These are phyloP conservation scores for Chamaecyparis obtusa DNA, from an alignment of 75 land plant species.

Conservation along the genomic window DNA sequence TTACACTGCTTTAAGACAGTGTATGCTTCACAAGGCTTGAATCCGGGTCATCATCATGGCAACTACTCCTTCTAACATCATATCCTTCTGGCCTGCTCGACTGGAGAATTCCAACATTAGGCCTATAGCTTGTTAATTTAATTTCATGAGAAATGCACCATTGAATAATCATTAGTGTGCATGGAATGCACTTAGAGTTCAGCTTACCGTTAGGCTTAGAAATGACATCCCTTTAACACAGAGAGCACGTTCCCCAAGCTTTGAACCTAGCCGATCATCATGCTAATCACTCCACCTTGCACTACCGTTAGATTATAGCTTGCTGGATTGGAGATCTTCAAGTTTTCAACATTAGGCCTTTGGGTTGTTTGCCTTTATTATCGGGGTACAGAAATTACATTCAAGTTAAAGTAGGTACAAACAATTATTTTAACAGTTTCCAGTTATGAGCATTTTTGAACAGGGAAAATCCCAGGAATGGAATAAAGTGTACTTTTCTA, in stretches of 20 bases:
- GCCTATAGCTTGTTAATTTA: background rate
- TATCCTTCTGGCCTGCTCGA: background rate
- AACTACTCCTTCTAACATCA: background rate
- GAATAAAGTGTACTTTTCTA: background rate
- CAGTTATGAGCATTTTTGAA: background rate
- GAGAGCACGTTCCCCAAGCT: background rate
- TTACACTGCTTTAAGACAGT: background rate
- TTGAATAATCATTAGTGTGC: too few species aligned
- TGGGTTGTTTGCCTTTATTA: background rate
- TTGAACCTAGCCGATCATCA: too few species aligned
- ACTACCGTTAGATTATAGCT: background rate
- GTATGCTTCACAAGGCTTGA: background rate
- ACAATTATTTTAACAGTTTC: background rate
- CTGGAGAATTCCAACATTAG: background rate
- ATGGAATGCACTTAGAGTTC: background rate
- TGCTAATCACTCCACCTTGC: background rate
- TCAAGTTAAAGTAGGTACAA: background rate
- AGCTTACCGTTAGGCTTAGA: background rate
- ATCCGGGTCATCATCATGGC: background rate
- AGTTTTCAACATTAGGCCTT: background rate
- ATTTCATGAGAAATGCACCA: background rate
- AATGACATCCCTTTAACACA: background rate
- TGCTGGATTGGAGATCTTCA: background rate
- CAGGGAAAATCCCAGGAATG: background rate
- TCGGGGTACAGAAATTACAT: background rate